Evolutionary conservation across 208 protist species (phyloP), one percentile per base, ranked within the genome.

Genomic region (Trypanosoma platydactyli): DNA sequence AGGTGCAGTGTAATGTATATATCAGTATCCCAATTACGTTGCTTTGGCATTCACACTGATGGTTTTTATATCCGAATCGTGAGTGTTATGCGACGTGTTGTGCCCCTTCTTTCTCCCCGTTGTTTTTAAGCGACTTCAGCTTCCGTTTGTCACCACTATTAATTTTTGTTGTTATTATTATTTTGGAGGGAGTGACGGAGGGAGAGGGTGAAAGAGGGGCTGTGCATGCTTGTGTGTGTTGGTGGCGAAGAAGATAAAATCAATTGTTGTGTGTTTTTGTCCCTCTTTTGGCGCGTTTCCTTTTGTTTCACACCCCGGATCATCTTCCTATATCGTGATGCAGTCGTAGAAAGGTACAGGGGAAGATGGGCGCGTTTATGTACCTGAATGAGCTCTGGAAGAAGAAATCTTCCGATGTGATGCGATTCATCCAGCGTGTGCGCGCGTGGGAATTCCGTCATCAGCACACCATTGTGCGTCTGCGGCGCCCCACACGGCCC

Each of bases 381-480:
- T 99, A 99, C 85, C 66, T 99, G 76, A 93, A 99, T 61, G 99
- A 99, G 88, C 82, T 99, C 38, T 99, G 97, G 96, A 98, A 97
- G 83, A 99, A 99, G 87, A 99, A 99, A 91, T 99, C 99, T 94
- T 99, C 94, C 83, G 99, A 99, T 94, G 98, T 98, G 75, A 92
- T 99, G 78, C 95, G 98, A 80, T 99, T 99, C 95, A 91, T 99
- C 48, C 86, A 97, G 68, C 96, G 99, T 72, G 84, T 99, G 48
- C 95, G 99, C 70, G 87, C 86, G 76, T 99, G 99, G 99, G 98
- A 99, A 91, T 99, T 97, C 93, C 95, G 98, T 73, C 97, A 99
- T 80, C 86, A 94, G 80, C 85, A 95, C 82, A 89, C 86, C 29
- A 77, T 97, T 63, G 86, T 95, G 30, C 80, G 99, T 77, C 91